Evolutionary conservation across 1,284 basidiomycete genomes (phyloP).

Genomic region (Trichosporon ovoides): DNA sequence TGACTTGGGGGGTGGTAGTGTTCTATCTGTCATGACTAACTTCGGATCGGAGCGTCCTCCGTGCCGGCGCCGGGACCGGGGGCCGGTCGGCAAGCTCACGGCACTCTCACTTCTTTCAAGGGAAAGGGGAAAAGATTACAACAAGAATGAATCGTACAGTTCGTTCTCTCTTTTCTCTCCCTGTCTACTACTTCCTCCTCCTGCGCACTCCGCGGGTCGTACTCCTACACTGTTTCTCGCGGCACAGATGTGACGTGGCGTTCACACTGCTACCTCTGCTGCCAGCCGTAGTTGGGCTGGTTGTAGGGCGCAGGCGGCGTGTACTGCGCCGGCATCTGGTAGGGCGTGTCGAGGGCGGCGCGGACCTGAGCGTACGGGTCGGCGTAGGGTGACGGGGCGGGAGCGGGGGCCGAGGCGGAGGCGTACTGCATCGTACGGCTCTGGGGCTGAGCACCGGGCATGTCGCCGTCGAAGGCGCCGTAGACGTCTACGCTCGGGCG

Average conservation of each 20-base stretch:
- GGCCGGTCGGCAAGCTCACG: no score
- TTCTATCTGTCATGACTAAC: no score
- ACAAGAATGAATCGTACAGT: no score
- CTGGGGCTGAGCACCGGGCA: slow-evolving; percentile 35
- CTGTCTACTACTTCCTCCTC: neutral
- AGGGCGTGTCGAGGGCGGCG: slow-evolving; percentile 27
- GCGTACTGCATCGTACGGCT: slow-evolving; percentile 68
- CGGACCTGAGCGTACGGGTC: slow-evolving; percentile 45
- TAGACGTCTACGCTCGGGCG: slow-evolving; percentile 75
- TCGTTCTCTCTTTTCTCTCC: neutral
- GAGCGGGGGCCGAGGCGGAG: no score
- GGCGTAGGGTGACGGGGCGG: slow-evolving; percentile 21
- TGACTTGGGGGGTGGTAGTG: no score
- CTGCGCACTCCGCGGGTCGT: neutral
- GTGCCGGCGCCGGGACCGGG: no score
- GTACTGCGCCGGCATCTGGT: slow-evolving; percentile 32
- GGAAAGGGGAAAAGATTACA: no score
- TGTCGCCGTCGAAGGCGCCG: slow-evolving; percentile 65
- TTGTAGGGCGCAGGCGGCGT: neutral
- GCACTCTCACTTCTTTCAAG: no score
- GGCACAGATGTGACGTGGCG: no score
- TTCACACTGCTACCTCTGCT: slow-evolving; percentile 2
- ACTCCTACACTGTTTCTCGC: neutral
- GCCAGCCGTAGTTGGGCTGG: neutral
- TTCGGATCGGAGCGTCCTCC: no score